phyloP scores from a whole-genome alignment of 139 green algal genomes.

The Chlamydomonas sphaeroides region DNA sequence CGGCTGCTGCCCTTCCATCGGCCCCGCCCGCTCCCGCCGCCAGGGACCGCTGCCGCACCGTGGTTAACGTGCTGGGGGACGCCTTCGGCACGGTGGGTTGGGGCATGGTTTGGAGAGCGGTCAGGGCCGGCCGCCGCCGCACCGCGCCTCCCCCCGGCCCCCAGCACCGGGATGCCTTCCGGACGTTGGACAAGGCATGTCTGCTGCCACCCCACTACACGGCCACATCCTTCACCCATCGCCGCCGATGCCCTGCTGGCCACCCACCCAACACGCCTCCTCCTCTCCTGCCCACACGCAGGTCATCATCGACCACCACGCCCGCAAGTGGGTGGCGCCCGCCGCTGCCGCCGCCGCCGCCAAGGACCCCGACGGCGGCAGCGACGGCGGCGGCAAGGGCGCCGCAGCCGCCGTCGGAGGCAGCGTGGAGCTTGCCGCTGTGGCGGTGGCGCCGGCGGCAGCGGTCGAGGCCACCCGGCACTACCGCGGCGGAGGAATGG shows the following conservation, averaged over 20 bases:
- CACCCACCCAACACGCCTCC: neutral
- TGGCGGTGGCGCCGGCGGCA: neutral
- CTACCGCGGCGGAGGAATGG: neutral
- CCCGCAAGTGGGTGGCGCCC: conserved; percentile 5
- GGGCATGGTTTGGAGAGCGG: no score
- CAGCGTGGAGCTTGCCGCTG: neutral
- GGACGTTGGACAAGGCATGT: neutral
- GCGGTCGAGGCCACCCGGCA: neutral
- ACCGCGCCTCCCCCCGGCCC: neutral
- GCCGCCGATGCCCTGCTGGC: neutral
- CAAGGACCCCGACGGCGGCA: neutral
- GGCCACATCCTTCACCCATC: no score
- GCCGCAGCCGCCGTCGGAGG: neutral
- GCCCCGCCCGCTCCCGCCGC: no score
- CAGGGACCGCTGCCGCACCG: conserved; percentile 36
- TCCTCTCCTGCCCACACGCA: neutral
- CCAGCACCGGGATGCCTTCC: no score
- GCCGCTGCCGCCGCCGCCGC: neutral
- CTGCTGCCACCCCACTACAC: neutral
- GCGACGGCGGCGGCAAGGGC: neutral
- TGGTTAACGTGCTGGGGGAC: conserved; percentile 43
- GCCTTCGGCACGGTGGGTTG: conserved; percentile 24
- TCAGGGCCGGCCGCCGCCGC: neutral
- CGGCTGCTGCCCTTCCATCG: no score
- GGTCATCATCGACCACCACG: conserved; percentile 42